phyloP scores from a whole-genome alignment of 805 yeast species.

The Metschnikowia bowlesiae region DNA sequence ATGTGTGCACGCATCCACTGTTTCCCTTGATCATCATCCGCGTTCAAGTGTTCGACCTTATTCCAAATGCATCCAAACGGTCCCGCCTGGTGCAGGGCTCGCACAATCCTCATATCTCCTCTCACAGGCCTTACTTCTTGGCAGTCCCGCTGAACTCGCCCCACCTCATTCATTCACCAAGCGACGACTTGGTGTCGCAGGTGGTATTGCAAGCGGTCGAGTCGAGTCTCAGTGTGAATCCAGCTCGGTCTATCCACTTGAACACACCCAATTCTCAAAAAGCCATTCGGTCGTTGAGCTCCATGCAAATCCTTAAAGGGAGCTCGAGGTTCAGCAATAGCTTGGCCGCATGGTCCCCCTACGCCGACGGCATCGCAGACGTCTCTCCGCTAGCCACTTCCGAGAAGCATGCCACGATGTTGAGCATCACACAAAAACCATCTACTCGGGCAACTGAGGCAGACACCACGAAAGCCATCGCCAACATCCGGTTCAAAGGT shows the following conservation, averaged over 20 bases:
- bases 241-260: constrained; percentile 38
- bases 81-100: not conserved
- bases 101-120: constrained; percentile 39
- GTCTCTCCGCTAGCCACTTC: constrained; percentile 53
- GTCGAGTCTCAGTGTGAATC: constrained; percentile 44
- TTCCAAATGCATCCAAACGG: constrained; percentile 8
- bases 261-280: constrained; percentile 33
- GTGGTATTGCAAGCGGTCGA: constrained; percentile 61
- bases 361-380: constrained; percentile 66
- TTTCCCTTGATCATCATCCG: constrained; percentile 59
- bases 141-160: constrained; percentile 68
- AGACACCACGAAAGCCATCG: constrained; percentile 34
- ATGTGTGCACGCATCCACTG: constrained; percentile 60
- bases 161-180: constrained; percentile 54
- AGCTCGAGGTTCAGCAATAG: constrained; percentile 58
- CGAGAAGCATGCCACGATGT: constrained; percentile 38
- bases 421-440: constrained; percentile 1
- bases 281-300: constrained; percentile 43
- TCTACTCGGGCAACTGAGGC: constrained; percentile 11
- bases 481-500: constrained; percentile 64
- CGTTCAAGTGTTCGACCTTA: constrained; percentile 62
- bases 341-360: constrained; percentile 68
- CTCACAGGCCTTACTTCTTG: constrained; percentile 60
- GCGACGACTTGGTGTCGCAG: constrained; percentile 39
- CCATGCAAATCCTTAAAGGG: constrained; percentile 57